phyloP scores from a whole-genome alignment of 345 rosid species.

The Brassica cretica region DNA sequence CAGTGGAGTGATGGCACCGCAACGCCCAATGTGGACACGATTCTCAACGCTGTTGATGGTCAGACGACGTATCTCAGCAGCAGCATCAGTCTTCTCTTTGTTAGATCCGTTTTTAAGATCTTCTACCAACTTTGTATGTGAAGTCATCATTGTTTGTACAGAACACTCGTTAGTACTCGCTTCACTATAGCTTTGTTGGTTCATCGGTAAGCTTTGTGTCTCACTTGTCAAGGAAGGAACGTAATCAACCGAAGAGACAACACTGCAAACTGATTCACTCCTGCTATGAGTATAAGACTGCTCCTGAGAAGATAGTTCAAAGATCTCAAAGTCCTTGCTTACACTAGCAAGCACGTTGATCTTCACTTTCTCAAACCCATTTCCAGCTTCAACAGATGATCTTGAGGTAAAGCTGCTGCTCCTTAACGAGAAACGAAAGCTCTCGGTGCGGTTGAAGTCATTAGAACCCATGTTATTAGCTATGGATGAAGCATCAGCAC shows the following conservation, averaged over 20 bases:
- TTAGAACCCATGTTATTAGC: slow-evolving; percentile 51
- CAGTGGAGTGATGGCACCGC: slow-evolving; percentile 67
- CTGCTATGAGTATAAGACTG: slow-evolving; percentile 73
- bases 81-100: slow-evolving; percentile 59
- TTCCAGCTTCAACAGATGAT: slow-evolving; percentile 58
- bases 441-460: slow-evolving; percentile 52
- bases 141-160: slow-evolving; percentile 36
- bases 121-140: slow-evolving; percentile 62
- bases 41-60: slow-evolving; percentile 69
- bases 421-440: slow-evolving; percentile 49
- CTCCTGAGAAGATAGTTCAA: slow-evolving; percentile 51
- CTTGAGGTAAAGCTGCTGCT: slow-evolving; percentile 62
- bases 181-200: slow-evolving; percentile 39
- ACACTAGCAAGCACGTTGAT: slow-evolving; percentile 50
- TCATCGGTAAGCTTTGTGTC: slow-evolving; percentile 30
- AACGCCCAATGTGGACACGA: slow-evolving; percentile 63
- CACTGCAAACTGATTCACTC: slow-evolving; percentile 77
- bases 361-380: slow-evolving; percentile 61
- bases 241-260: slow-evolving; percentile 65
- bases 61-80: slow-evolving; percentile 80
- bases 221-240: slow-evolving; percentile 51
- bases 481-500: slow-evolving; percentile 41
- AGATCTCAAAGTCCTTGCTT: slow-evolving; percentile 51
- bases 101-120: slow-evolving; percentile 61
- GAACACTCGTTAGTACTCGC: no score